These are phyloP conservation scores for Alternaria angustiovoidea DNA, from an alignment of 2,329 filamentous ascomycete genomes.

Conservation along the genomic window DNA sequence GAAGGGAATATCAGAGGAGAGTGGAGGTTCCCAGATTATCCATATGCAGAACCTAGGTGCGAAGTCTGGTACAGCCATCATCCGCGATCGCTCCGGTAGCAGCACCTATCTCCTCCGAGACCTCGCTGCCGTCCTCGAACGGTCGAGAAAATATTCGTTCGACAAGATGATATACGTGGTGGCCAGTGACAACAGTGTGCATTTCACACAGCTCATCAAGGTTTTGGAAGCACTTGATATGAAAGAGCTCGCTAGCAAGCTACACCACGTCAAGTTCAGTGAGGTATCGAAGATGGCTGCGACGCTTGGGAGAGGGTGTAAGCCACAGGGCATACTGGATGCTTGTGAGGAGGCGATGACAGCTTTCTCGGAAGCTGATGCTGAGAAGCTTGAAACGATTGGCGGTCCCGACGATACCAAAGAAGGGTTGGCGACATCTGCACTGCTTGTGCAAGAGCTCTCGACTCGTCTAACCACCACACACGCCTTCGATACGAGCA, in stretches of 20 bases:
- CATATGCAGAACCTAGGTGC: slow-evolving; percentile 76
- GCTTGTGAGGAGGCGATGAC: slow-evolving; percentile 32
- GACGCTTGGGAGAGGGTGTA: slow-evolving; percentile 69
- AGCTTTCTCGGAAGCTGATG: slow-evolving; percentile 23
- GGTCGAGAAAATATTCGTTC: slow-evolving; percentile 68
- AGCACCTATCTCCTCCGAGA: slow-evolving; percentile 81
- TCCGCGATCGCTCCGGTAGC: slow-evolving; percentile 77
- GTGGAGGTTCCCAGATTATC: slow-evolving; percentile 75
- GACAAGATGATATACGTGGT: slow-evolving; percentile 85
- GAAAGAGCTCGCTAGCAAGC: slow-evolving; percentile 71
- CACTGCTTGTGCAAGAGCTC: slow-evolving; percentile 41
- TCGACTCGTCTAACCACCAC: slow-evolving; percentile 30
- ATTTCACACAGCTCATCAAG: slow-evolving; percentile 78
- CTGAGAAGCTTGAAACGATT: slow-evolving; percentile 29
- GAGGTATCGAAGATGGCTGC: slow-evolving; percentile 61
- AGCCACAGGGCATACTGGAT: slow-evolving; percentile 72
- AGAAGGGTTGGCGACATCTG: slow-evolving; percentile 29
- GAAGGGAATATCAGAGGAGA: slow-evolving; percentile 71
- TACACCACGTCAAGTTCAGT: slow-evolving; percentile 79
- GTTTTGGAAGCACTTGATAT: slow-evolving; percentile 76
- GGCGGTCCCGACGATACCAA: slow-evolving; percentile 20
- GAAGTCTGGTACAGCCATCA: slow-evolving; percentile 73
- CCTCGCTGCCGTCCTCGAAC: slow-evolving; percentile 75
- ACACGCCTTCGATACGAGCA: slow-evolving; percentile 36
- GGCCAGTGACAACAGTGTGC: slow-evolving; percentile 74